Evolutionary conservation across 1,139 yeast genomes (phyloP), one percentile per base, ranked within the genome.

Genomic region (Magnusiomyces sp.): DNA sequence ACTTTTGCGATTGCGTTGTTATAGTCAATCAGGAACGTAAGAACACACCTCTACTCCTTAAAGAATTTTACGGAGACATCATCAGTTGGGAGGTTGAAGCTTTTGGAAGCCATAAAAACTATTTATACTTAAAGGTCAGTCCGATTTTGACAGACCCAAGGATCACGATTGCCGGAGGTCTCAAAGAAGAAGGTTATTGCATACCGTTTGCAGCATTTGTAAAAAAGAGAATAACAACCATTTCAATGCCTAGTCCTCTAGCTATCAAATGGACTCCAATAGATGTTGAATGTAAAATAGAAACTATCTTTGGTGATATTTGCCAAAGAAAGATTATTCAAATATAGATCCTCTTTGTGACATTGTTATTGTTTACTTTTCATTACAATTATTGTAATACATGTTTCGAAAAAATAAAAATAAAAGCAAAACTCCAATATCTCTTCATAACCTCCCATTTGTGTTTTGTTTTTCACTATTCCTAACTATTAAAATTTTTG

Each of bases 291-390:
- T 20, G 20, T 27, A 31, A 32, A 6, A 16, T 42, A 16, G 45
- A 42, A 11, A 19, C 38, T 31, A 14, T 42, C 2, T 42, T 31
- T 42, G 45, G 45, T 5, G 45, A 42, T n/a, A 32, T 42, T 31
- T 32, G 29, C 5, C 45, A 29, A 37, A 32, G 17, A 17, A 58
- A 74, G 79, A 38, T 81, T 63, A 2, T 42, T 23, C 29, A 23
- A 23, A 7, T 23, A 23, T 23, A 7, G 7, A 23, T 5, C 29
- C 7, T 23, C 7, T 23, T 23, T 23, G 4, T 23, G 7, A n/a
- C n/a, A n/a, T n/a, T 23, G 7, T 23, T 23, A 23, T 5, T 23
- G 7, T 23, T 23, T 23, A 23, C n/a, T 23, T 23, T 23, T 23
- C 6, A 23, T 23, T 23, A 23, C 29, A 23, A 23, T 7, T 7